Conservation (phyloP, 306 rosid genomes). For the Cucumis sativus region DNA sequence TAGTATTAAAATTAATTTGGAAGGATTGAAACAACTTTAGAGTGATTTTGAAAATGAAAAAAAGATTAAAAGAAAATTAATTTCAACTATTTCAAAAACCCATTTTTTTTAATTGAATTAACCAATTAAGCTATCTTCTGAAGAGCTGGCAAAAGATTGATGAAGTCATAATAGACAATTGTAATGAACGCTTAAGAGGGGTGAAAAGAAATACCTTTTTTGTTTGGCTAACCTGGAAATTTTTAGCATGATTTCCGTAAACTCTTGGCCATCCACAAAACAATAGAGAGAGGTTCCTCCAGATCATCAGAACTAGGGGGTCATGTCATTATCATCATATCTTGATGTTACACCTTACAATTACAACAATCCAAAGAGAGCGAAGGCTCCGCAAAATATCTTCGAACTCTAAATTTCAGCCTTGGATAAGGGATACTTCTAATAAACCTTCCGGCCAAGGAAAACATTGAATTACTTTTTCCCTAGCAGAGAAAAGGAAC, state of each 20-base stretch:
- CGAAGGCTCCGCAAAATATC: background rate
- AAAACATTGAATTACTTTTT: background rate
- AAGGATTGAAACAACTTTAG: no score
- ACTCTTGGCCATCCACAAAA: background rate
- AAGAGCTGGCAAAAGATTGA: no score
- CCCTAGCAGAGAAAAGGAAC: background rate
- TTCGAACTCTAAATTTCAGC: background rate
- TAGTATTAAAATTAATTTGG: no score
- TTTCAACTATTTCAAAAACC: no score
- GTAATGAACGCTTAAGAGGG: background rate
- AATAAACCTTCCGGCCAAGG: background rate
- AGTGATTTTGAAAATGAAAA: no score
- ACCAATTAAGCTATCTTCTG: no score
- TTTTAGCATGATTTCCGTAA: background rate
- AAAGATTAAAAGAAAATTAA: no score
- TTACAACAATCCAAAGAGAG: background rate
- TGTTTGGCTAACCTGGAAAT: background rate
- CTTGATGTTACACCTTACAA: background rate
- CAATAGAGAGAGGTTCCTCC: background rate
- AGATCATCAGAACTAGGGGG: background rate
- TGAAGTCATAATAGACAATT: background rate
- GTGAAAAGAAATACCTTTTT: background rate
- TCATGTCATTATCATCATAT: background rate
- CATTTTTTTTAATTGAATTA: no score
- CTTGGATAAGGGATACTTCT: background rate